Evolutionary conservation across 371 early-diverging fungal genomes (phyloP).

Genomic region (Thermomucor indicae-seudaticae): DNA sequence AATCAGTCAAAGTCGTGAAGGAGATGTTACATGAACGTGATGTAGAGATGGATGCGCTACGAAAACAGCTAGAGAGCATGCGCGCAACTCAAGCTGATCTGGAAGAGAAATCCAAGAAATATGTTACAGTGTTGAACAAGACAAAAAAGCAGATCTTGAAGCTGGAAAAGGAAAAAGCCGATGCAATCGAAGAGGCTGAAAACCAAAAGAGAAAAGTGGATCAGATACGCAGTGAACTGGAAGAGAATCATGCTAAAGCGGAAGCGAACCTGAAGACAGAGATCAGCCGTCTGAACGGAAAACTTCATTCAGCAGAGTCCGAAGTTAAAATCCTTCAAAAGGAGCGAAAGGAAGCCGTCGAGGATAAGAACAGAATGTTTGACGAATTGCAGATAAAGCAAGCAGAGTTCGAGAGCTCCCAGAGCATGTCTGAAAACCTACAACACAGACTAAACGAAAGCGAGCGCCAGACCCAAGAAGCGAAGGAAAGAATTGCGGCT

Average conservation of each 20-base stretch:
- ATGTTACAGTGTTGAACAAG: slow-evolving; percentile 42
- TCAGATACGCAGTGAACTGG: slow-evolving; percentile 7
- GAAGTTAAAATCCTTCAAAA: slow-evolving; percentile 35
- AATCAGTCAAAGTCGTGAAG: slow-evolving; percentile 50
- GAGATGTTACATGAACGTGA: slow-evolving; percentile 54
- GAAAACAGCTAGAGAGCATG: slow-evolving; percentile 45
- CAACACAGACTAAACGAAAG: slow-evolving; percentile 50
- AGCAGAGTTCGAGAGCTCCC: slow-evolving; percentile 70
- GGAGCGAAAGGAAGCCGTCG: slow-evolving; percentile 42
- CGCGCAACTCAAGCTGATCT: slow-evolving; percentile 36
- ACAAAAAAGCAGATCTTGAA: slow-evolving; percentile 54
- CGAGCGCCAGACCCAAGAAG: slow-evolving; percentile 48
- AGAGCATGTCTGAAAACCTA: slow-evolving; percentile 54
- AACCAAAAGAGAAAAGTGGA: slow-evolving; percentile 17
- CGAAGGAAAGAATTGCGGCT: slow-evolving; percentile 43
- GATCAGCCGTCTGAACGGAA: slow-evolving; percentile 19
- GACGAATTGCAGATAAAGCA: slow-evolving; percentile 62
- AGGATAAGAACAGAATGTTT: slow-evolving; percentile 55
- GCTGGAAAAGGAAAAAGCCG: slow-evolving; percentile 57
- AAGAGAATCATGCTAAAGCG: slow-evolving; percentile 8
- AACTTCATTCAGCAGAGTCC: slow-evolving; percentile 26
- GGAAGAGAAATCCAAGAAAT: slow-evolving; percentile 56
- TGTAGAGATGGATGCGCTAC: slow-evolving; percentile 43
- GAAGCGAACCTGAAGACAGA: slow-evolving; percentile 23
- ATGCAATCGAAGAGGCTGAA: slow-evolving; percentile 47